Evolutionary conservation across 805 yeast genomes (phyloP).

Genomic region (Metschnikowia aberdeeniae): DNA sequence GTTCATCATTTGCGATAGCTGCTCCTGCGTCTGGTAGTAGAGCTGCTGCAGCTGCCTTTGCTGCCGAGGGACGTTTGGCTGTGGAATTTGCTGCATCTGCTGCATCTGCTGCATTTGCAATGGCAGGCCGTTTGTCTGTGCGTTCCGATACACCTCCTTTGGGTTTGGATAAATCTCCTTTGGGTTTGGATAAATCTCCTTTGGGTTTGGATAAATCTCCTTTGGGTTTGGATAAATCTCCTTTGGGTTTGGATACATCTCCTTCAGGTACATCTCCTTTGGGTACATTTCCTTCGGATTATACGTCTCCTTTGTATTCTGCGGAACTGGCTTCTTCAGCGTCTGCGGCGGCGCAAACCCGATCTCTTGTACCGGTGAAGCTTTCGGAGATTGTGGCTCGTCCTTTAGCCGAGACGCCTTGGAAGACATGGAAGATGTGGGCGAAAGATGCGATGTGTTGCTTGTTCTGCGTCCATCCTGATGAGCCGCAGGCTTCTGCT

Average conservation of each 20-base stretch:
- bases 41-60: background rate
- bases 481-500: slow-evolving; percentile 7
- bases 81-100: background rate
- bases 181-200: too few relatives aligned
- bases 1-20: background rate
- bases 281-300: background rate
- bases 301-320: background rate
- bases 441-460: slow-evolving; percentile 22
- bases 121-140: background rate
- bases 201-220: background rate
- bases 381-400: slow-evolving; percentile 39
- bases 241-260: background rate
- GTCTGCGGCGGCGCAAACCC: slow-evolving; percentile 1
- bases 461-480: slow-evolving; percentile 4
- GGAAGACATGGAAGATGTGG: slow-evolving; percentile 35
- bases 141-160: background rate
- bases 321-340: background rate
- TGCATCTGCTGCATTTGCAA: background rate
- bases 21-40: background rate
- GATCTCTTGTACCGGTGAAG: slow-evolving; percentile 26
- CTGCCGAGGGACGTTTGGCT: background rate
- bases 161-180: background rate
- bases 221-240: too few relatives aligned
- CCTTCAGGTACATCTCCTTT: background rate
- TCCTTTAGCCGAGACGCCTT: slow-evolving; percentile 27